Percentiles rank a stretch among this genome's conserved stretches.
phyloP scores from a whole-genome alignment of 1,284 basidiomycete species.

The Anthracocystis walkeri region DNA sequence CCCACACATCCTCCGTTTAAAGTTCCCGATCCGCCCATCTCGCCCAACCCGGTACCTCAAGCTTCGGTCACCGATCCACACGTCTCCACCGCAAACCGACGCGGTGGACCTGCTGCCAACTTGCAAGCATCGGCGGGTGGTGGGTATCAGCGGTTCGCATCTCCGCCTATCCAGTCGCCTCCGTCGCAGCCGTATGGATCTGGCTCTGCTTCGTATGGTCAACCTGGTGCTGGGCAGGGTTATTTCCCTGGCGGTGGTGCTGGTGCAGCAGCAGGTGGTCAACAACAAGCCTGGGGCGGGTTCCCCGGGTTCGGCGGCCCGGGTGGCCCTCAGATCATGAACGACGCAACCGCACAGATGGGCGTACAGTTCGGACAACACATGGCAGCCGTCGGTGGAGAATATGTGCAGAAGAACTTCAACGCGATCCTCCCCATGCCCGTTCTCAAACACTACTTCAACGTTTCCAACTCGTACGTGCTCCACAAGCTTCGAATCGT shows the following conservation, averaged over 20 bases:
- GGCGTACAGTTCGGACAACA: constrained; percentile 94
- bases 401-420: constrained; percentile 90
- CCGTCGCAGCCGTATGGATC: constrained; percentile 17
- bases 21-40: constrained; percentile 60
- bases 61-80: constrained; percentile 42
- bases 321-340: constrained; percentile 72
- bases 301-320: constrained; percentile 28
- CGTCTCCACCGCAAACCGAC: constrained; percentile 31
- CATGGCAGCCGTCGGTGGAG: constrained; percentile 91
- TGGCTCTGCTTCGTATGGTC: constrained; percentile 16
- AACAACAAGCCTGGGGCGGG: constrained; percentile 30
- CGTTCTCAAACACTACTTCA: constrained; percentile 88
- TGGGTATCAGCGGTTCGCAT: constrained; percentile 51
- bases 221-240: constrained; percentile 12
- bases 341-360: constrained; percentile 93
- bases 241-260: constrained; percentile 26
- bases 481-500: constrained; percentile 88
- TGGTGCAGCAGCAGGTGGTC: constrained; percentile 6
- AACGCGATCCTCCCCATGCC: constrained; percentile 62
- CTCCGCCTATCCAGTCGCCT: constrained; percentile 45
- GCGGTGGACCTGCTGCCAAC: constrained; percentile 35
- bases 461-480: constrained; percentile 96
- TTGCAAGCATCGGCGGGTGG: constrained; percentile 33
- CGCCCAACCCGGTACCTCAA: constrained; percentile 44
- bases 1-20: constrained; percentile 65